These are phyloP conservation scores for Marasmius tenuissimus DNA, from an alignment of 1,284 basidiomycete genomes.

Conservation along the genomic window DNA sequence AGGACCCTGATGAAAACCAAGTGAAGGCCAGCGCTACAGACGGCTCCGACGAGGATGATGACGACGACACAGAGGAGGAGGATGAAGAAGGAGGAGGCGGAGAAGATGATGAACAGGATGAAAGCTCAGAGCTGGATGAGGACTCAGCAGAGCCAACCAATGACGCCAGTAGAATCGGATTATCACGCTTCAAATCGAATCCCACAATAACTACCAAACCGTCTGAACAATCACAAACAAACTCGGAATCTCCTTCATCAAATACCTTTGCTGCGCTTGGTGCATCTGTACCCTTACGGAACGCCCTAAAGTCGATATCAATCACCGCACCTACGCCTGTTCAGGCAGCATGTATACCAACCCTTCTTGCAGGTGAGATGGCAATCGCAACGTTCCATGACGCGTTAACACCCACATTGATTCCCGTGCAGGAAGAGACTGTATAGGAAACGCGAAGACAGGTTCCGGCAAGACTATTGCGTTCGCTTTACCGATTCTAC, in stretches of 20 bases:
- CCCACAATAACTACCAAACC: not conserved
- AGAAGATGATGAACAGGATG: not conserved
- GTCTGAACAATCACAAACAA: constrained; percentile 1
- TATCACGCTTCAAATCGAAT: not conserved
- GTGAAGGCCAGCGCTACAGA: not conserved
- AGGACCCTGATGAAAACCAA: constrained; percentile 7
- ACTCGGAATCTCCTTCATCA: constrained; percentile 12
- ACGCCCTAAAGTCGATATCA: constrained; percentile 79
- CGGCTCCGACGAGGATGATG: constrained; percentile 1
- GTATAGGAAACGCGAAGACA: constrained; percentile 97
- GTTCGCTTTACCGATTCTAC: constrained; percentile 94
- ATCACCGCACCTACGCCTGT: constrained; percentile 74
- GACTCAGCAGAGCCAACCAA: not conserved
- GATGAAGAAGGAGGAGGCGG: constrained; percentile 1
- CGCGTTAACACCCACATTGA: not conserved
- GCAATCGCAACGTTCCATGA: constrained; percentile 3
- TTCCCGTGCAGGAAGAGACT: constrained; percentile 69
- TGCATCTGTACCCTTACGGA: constrained; percentile 69
- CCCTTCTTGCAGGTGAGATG: constrained; percentile 72
- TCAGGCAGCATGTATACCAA: constrained; percentile 88
- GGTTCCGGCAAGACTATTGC: constrained; percentile 98
- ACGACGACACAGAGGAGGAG: not conserved
- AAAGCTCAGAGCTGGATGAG: not conserved
- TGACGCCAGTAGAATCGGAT: not conserved
- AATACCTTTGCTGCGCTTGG: constrained; percentile 72